These are phyloP conservation scores for Plenodomus biglobosus DNA, from an alignment of 2,329 filamentous ascomycete species.

Conservation along the genomic window DNA sequence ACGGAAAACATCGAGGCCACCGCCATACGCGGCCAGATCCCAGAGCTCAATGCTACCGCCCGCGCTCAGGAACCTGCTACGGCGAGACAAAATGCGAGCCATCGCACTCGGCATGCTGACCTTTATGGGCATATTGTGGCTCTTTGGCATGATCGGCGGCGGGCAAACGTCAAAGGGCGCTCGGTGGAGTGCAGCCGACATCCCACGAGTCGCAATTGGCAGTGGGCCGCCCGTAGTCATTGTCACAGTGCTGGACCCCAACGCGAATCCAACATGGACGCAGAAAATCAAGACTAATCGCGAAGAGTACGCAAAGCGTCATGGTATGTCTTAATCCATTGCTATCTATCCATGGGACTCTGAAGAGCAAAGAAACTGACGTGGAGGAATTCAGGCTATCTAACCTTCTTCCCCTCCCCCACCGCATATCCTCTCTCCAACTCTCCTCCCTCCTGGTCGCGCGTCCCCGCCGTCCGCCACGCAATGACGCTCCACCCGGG, in stretches of 20 bases:
- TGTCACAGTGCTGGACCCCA: conserved; percentile 79
- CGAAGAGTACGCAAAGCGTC: conserved; percentile 77
- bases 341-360: neutral
- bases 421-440: conserved; percentile 71
- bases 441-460: conserved; percentile 65
- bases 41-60: conserved; percentile 48
- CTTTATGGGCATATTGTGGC: conserved; percentile 51
- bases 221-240: conserved; percentile 65
- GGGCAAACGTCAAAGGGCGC: conserved; percentile 12
- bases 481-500: conserved; percentile 79
- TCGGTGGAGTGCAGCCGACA: conserved; percentile 15
- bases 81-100: conserved; percentile 65
- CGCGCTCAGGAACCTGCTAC: conserved; percentile 50
- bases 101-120: conserved; percentile 57
- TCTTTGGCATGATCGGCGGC: conserved; percentile 35
- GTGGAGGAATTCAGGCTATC: conserved; percentile 65
- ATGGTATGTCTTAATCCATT: conserved; percentile 59
- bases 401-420: conserved; percentile 77
- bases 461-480: conserved; percentile 84
- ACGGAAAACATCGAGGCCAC: conserved; percentile 77
- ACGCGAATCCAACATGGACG: conserved; percentile 66
- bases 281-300: conserved; percentile 79
- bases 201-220: conserved; percentile 44
- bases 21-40: conserved; percentile 67
- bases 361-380: neutral